These are phyloP conservation scores for Drechslera avenae DNA, from an alignment of 2,329 filamentous ascomycete species.

Conservation along the genomic window DNA sequence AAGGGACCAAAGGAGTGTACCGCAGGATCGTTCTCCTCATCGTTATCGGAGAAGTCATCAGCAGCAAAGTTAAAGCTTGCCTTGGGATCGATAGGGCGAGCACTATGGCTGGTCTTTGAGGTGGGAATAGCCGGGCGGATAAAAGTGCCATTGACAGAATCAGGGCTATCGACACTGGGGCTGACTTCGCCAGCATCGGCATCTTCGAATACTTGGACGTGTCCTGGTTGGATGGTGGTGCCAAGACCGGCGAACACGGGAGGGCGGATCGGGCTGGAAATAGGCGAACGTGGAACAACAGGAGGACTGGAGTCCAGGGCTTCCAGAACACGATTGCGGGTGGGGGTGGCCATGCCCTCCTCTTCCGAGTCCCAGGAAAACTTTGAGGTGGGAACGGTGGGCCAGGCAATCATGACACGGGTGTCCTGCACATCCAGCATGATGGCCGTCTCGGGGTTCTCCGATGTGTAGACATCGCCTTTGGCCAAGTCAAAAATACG, in stretches of 20 bases:
- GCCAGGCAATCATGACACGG: constrained; percentile 89
- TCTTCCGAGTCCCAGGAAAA: constrained; percentile 59
- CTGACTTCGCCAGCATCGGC: constrained; percentile 38
- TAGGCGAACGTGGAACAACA: constrained; percentile 73
- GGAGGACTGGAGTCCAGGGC: constrained; percentile 64
- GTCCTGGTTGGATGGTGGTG: constrained; percentile 25
- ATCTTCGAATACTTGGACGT: constrained; percentile 49
- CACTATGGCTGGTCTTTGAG: constrained; percentile 27
- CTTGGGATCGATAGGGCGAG: constrained; percentile 25
- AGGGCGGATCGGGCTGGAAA: constrained; percentile 67
- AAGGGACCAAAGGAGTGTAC: constrained; percentile 91
- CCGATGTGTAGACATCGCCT: constrained; percentile 86
- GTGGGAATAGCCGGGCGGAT: constrained; percentile 35
- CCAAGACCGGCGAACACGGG: constrained; percentile 49
- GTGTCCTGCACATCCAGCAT: constrained; percentile 95
- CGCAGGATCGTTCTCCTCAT: constrained; percentile 96
- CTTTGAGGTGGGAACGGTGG: constrained; percentile 63
- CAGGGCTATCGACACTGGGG: constrained; percentile 26
- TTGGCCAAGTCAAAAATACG: constrained; percentile 84
- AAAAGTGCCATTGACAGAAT: constrained; percentile 38
- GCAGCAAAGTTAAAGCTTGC: constrained; percentile 39
- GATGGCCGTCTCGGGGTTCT: constrained; percentile 85
- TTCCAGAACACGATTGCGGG: constrained; percentile 45
- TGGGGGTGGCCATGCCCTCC: constrained; percentile 56
- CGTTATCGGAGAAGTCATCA: constrained; percentile 70